Conservation (phyloP, 176 grass and related monocot species). For the Echinochloa phyllopogon region DNA sequence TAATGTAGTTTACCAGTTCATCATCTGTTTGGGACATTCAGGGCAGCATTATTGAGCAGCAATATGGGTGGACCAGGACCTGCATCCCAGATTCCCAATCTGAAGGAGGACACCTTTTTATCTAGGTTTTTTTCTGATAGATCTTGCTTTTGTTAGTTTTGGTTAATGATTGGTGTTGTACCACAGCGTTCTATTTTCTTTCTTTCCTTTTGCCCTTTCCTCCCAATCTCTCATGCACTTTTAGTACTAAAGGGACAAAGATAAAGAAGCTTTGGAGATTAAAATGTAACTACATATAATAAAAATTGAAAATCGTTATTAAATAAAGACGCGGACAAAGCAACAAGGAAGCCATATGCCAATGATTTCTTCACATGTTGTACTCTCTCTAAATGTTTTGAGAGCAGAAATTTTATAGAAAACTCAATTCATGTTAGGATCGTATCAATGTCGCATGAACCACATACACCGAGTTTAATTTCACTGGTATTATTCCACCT, state of each 20-base stretch:
- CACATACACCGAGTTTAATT: background rate
- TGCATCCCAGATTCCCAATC: constrained; percentile 39
- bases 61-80: constrained; percentile 29
- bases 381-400: background rate
- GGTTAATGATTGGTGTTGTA: background rate
- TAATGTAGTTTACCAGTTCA: constrained; percentile 22
- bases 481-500: background rate
- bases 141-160: constrained; percentile 43
- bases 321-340: constrained; percentile 11
- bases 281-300: background rate
- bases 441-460: background rate
- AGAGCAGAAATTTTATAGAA: constrained; percentile 10
- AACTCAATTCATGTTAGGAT: background rate
- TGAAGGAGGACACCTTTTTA: constrained; percentile 24
- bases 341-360: background rate
- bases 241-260: background rate
- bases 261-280: background rate
- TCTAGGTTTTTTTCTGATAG: constrained; percentile 38
- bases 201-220: background rate
- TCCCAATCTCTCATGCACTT: background rate
- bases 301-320: constrained; percentile 24
- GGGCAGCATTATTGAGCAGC: constrained; percentile 30
- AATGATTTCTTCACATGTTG: background rate
- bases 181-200: constrained; percentile 2
- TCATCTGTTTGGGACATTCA: constrained; percentile 33